Base-by-base conservation (phyloP, 805 yeast species). In the Yarrowia porcina region DNA sequence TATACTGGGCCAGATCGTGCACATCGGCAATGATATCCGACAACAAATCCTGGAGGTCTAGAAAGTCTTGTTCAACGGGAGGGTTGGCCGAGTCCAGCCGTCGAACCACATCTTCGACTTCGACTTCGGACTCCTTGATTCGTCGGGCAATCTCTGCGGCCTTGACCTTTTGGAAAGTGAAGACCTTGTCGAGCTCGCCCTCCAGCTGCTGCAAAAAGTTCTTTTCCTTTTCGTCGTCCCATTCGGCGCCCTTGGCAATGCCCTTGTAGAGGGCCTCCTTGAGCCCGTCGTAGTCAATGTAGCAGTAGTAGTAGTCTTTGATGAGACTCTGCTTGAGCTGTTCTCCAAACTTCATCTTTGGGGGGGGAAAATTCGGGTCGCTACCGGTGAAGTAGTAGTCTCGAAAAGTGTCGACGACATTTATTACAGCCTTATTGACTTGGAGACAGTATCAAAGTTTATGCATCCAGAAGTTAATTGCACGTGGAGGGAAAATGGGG, bases 1-100 rank as follows among this genome's bases (percentile, higher is more conserved):
- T 84, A 74, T 90, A 94, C 74, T 93, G 93, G 67, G 97, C 97
- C 70, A 94, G 82, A 74, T 94, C 99, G 72, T 94, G 97, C 47
- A 94, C 97, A 76, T 92, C 97, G 21, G 97, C 97, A 75, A 94
- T 92, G 69, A 94, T 86, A 69, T 92, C 97, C 63, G 87, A 81
- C 64, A 88, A 75, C 68, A 87, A 92, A 65, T 86, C 88, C 73
- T 89, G 94, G 62, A 88, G 76, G 63, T 83, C 86, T 67, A 86
- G 87, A 68, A 86, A 89, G 71, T 86, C 89, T 69, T 85, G 81
- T 71, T 86, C 89, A 3, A 45, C 42, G 17, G 73, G 72, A 27
- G 69, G 65, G 10, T 78, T 73, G 68, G 76, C 82, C 1, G 80
- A 68, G 50, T 82, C 82, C 36, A 85, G 77, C 9, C 82, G 82